These are phyloP conservation scores for Voacanga thouarsii DNA, from an alignment of 257 asterid genomes.

Conservation along the genomic window DNA sequence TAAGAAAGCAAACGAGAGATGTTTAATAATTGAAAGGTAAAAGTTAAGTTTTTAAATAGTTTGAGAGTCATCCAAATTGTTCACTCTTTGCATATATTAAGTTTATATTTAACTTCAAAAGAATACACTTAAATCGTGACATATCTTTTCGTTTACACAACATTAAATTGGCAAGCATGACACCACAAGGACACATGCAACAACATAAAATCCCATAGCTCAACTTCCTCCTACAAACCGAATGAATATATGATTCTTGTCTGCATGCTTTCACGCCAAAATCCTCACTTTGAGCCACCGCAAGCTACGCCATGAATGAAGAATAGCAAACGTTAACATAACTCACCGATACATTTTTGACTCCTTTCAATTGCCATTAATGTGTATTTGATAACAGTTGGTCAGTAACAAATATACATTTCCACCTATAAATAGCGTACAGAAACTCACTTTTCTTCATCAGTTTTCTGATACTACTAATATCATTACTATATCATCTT, in stretches of 20 bases:
- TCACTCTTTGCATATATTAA: too few species aligned
- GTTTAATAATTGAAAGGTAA: too few species aligned
- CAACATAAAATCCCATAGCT: neutral
- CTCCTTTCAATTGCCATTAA: neutral
- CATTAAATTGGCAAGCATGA: neutral
- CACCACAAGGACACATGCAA: neutral
- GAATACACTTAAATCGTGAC: too few species aligned
- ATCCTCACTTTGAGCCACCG: neutral
- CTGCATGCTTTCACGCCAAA: neutral
- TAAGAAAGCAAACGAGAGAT: too few species aligned
- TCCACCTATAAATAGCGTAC: neutral
- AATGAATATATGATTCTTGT: neutral
- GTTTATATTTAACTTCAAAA: too few species aligned
- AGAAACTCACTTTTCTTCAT: neutral
- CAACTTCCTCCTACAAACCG: slow-evolving; percentile 9
- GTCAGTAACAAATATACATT: neutral
- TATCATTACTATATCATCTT: neutral
- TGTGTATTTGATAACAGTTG: neutral
- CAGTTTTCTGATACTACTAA: neutral
- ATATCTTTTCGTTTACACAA: neutral
- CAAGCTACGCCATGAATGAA: neutral
- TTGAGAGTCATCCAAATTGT: too few species aligned
- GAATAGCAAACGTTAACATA: neutral
- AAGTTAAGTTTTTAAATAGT: too few species aligned
- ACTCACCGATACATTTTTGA: neutral